A percentile compares a stretch with the other conserved stretches of the same genome.
Evolutionary conservation across 495 filamentous ascomycete species (phyloP).

Genomic region (Hypoxylon fragiforme): DNA sequence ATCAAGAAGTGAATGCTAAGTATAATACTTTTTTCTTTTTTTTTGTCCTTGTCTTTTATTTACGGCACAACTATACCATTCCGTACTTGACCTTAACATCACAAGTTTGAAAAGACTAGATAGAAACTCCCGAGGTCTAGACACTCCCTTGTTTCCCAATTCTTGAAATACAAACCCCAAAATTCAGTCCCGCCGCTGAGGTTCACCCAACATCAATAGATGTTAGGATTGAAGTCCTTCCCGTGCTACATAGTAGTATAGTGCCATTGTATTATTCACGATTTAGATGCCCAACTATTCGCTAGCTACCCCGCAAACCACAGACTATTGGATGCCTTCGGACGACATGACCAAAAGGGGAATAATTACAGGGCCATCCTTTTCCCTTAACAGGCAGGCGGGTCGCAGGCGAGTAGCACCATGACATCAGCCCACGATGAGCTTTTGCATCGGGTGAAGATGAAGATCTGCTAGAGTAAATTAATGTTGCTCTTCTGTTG

Average conservation of each 20-base stretch:
- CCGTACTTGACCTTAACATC: too few relatives aligned
- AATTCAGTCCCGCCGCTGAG: too few relatives aligned
- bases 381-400: slow-evolving; percentile 25
- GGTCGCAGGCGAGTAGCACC: slow-evolving; percentile 13
- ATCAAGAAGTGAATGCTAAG: too few relatives aligned
- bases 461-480: slow-evolving; percentile 31
- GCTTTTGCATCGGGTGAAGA: slow-evolving; percentile 15
- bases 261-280: too few relatives aligned
- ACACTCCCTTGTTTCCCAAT: too few relatives aligned
- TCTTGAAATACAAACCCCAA: too few relatives aligned
- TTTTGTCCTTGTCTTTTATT: neutral
- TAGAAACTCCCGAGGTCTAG: too few relatives aligned
- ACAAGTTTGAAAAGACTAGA: too few relatives aligned
- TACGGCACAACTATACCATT: neutral
- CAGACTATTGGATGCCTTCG: slow-evolving; percentile 25
- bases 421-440: slow-evolving; percentile 19
- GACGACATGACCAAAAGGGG: slow-evolving; percentile 16
- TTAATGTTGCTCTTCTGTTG: slow-evolving; percentile 20
- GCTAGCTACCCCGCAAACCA: slow-evolving; percentile 7
- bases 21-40: too few relatives aligned
- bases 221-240: too few relatives aligned
- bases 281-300: slow-evolving; percentile 11
- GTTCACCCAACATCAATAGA: too few relatives aligned
- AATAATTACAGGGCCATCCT: slow-evolving; percentile 12
- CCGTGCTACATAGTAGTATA: too few relatives aligned